Conservation (phyloP, 1,284 basidiomycete genomes). For the Rhodotorula sp. region DNA sequence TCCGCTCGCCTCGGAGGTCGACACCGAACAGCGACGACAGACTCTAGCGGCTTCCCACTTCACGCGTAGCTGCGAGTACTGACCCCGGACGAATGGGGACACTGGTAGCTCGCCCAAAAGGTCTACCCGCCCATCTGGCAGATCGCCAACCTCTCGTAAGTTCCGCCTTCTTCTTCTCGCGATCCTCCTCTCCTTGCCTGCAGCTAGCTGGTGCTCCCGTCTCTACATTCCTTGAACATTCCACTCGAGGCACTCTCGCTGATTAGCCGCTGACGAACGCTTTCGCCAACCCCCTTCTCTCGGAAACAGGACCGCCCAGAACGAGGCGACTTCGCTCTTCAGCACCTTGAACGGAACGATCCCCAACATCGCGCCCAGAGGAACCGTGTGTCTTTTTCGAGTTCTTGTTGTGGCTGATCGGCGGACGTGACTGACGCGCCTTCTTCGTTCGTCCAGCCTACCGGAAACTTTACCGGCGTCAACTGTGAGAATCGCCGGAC, state of each 20-base stretch:
- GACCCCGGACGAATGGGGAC: not conserved
- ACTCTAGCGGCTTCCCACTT: not conserved
- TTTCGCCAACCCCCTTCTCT: not conserved
- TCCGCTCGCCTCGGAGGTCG: not conserved
- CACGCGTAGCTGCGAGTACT: not conserved
- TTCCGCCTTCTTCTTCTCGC: not conserved
- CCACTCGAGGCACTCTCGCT: not conserved
- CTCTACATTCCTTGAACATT: not conserved
- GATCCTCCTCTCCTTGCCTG: too few species aligned
- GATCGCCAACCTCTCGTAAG: constrained; percentile 27
- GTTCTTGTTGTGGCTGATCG: not conserved
- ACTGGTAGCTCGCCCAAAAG: constrained; percentile 6
- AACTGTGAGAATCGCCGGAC: constrained; percentile 11
- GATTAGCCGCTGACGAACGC: not conserved
- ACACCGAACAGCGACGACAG: not conserved
- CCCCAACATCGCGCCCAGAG: constrained; percentile 38
- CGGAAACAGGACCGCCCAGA: constrained; percentile 11
- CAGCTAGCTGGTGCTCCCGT: too few species aligned
- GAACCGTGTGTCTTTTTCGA: constrained; percentile 22
- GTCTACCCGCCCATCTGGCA: constrained; percentile 32
- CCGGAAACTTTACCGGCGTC: constrained; percentile 38
- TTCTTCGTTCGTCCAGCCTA: not conserved
- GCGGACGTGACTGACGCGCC: too few species aligned
- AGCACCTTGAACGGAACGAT: constrained; percentile 38
- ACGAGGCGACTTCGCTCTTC: constrained; percentile 29